These are phyloP conservation scores for Brettanomyces anomalus DNA, from an alignment of 805 yeast genomes.

Conservation along the genomic window DNA sequence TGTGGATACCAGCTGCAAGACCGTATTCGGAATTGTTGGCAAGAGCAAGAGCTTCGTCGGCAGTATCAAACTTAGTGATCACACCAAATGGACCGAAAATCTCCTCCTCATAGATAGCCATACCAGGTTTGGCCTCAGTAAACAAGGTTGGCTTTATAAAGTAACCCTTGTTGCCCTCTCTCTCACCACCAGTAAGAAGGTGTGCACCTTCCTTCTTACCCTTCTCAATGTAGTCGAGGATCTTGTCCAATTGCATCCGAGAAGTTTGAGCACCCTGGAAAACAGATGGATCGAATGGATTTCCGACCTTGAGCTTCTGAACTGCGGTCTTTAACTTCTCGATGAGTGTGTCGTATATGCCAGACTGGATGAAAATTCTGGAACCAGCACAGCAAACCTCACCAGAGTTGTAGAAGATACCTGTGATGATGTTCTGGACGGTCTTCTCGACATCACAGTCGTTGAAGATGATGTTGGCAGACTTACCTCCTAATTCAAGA, in stretches of 20 bases:
- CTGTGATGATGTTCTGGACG: constrained; percentile 58
- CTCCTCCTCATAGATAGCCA: constrained; percentile 78
- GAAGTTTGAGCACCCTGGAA: constrained; percentile 76
- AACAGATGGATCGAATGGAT: constrained; percentile 63
- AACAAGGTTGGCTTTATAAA: constrained; percentile 79
- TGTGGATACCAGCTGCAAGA: constrained; percentile 82
- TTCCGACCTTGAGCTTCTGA: constrained; percentile 56
- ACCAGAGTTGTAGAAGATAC: constrained; percentile 84
- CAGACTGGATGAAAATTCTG: constrained; percentile 72
- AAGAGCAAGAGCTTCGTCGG: constrained; percentile 63
- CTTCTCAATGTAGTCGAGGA: constrained; percentile 50
- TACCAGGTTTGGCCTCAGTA: constrained; percentile 66
- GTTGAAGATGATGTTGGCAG: constrained; percentile 74
- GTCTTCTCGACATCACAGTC: constrained; percentile 65
- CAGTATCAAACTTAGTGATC: constrained; percentile 58
- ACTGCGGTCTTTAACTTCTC: constrained; percentile 43
- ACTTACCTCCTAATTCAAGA: constrained; percentile 84
- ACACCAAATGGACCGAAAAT: constrained; percentile 88
- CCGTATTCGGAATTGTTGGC: constrained; percentile 80
- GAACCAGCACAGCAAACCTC: constrained; percentile 93
- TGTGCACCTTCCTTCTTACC: constrained; percentile 66
- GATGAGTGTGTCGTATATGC: constrained; percentile 58
- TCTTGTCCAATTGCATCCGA: constrained; percentile 54
- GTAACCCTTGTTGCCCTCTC: constrained; percentile 61
- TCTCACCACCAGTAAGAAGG: constrained; percentile 75